Base-by-base conservation (phyloP, 805 yeast species). In the Candida succiphila region DNA sequence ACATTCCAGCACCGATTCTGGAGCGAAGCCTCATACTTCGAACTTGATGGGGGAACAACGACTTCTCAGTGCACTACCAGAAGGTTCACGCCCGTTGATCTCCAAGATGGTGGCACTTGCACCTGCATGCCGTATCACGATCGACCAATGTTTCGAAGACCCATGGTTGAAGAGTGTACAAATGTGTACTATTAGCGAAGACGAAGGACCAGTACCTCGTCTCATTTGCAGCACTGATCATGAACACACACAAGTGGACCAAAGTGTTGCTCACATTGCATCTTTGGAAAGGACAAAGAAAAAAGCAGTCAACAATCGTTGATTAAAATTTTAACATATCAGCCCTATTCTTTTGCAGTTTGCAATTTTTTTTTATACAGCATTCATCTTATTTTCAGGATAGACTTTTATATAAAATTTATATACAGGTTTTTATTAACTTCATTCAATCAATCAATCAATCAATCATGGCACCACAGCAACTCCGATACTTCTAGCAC, bases 201-300 rank as follows among this genome's bases (percentile, higher is more conserved):
- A 60, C 25, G 56, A 56, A 16, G 56, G 60, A 2, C 46, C 59
- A 9, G 56, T 60, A 30, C 63, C 61, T 17, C 51, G 59, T 12
- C 37, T 61, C 26, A 55, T 61, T 32, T 58, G 58, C 23, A 73
- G 76, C 16, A 56, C 62, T 7, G 78, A 75, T 47, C 97, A 88
- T 52, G 67, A 67, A 23, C 97, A 88, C 53, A 85, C 96, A 2
- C 74, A 73, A 43, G 96, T 88, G 32, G 95, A 87, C 45, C 95
- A 84, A 53, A 78, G 85, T 39, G 94, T 85, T 46, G 97, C 97
- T 0, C 97, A 88, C 55, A 88, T 88, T 60, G 95, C 96, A 9
- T 80, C 88, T 38, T 69, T 88, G 43, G 96, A 88, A 52, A 83
- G 78, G 65, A 83, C 78, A 52, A 88, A 84, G 61, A 72, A 69